Conservation (phyloP, 2,329 filamentous ascomycete genomes). For the Epichloe elymi region DNA sequence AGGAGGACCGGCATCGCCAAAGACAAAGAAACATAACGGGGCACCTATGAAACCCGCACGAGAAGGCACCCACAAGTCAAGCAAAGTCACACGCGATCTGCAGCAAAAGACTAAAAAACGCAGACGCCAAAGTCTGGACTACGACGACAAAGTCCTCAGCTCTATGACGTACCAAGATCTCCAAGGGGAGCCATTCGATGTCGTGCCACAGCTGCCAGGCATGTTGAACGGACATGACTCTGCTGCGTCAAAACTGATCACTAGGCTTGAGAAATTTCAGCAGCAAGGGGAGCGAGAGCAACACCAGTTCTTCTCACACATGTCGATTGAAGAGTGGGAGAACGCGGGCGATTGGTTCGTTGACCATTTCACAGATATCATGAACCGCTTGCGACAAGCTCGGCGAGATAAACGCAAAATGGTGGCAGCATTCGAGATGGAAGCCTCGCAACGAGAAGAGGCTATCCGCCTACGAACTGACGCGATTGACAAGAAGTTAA, state of each 20-base stretch:
- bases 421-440: constrained; percentile 38
- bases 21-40: constrained; percentile 11
- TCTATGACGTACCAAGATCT: constrained; percentile 40
- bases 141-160: constrained; percentile 42
- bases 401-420: constrained; percentile 36
- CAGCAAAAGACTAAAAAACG: constrained; percentile 24
- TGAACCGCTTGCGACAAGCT: constrained; percentile 33
- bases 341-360: constrained; percentile 47
- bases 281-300: constrained; percentile 32
- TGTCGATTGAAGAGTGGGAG: constrained; percentile 46
- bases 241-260: constrained; percentile 28
- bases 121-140: constrained; percentile 34
- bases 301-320: constrained; percentile 36
- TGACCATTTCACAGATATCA: constrained; percentile 36
- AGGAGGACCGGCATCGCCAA: constrained; percentile 12
- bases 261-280: constrained; percentile 38
- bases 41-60: constrained; percentile 9
- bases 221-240: constrained; percentile 21
- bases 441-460: constrained; percentile 42
- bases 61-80: constrained; percentile 13
- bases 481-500: constrained; percentile 40
- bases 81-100: constrained; percentile 8
- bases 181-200: constrained; percentile 40
- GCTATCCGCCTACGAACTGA: constrained; percentile 38
- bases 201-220: constrained; percentile 31